A percentile compares a stretch with the other conserved stretches of the same genome.
Conservation (phyloP, 441 rosid genomes). For the Gossypium davidsonii region DNA sequence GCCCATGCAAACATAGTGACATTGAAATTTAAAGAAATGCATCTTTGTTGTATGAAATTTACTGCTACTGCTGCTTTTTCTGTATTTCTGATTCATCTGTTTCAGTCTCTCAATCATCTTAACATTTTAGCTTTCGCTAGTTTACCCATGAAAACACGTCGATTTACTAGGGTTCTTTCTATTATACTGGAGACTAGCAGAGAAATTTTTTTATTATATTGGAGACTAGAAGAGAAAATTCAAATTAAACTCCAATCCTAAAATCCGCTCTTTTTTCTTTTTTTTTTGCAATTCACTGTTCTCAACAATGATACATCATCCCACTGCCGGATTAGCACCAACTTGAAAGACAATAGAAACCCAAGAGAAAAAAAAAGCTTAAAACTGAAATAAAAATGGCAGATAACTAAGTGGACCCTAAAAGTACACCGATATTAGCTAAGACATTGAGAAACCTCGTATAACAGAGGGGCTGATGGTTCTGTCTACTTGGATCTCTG, state of each 20-base stretch:
- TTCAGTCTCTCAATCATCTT: background rate
- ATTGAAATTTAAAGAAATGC: background rate
- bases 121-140: background rate
- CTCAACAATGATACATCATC: background rate
- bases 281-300: background rate
- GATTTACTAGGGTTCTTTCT: background rate
- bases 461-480: background rate
- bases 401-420: too few relatives aligned
- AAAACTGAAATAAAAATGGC: background rate
- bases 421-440: background rate
- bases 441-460: background rate
- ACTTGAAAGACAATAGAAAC: background rate
- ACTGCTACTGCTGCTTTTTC: background rate
- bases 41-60: background rate
- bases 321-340: conserved; percentile 8
- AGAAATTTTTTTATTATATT: background rate
- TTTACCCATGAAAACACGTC: background rate
- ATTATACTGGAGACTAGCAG: background rate
- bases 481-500: conserved; percentile 59
- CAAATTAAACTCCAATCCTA: background rate
- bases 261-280: too few relatives aligned
- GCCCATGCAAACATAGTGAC: background rate
- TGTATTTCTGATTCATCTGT: background rate
- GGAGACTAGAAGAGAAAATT: background rate
- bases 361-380: background rate